phyloP scores from a whole-genome alignment of 768 basidiomycete species.

The Thelephora ganbajun region DNA sequence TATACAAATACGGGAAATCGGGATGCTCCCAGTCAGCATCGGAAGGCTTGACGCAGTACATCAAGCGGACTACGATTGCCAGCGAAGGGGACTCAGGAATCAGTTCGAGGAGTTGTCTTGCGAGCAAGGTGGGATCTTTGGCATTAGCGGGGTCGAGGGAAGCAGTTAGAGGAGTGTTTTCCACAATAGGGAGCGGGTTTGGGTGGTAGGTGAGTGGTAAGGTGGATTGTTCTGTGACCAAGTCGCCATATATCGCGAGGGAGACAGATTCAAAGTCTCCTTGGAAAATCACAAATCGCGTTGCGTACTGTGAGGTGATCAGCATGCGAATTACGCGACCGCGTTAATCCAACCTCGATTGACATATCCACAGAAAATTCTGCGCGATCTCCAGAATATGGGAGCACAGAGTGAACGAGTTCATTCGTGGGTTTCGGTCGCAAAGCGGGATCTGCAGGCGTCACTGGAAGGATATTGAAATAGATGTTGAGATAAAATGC shows the following conservation, averaged over 20 bases:
- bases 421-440: constrained; percentile 57
- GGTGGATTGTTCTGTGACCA: constrained; percentile 30
- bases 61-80: constrained; percentile 49
- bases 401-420: constrained; percentile 55
- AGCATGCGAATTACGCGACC: constrained; percentile 2
- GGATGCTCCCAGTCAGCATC: constrained; percentile 72
- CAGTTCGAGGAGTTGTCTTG: constrained; percentile 43
- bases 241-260: constrained; percentile 44
- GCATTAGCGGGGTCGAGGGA: constrained; percentile 47
- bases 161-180: constrained; percentile 27
- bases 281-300: constrained; percentile 69
- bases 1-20: constrained; percentile 57
- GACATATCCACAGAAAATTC: constrained; percentile 65
- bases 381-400: constrained; percentile 53
- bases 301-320: constrained; percentile 36
- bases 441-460: constrained; percentile 31
- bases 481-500: constrained; percentile 64
- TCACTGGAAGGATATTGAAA: constrained; percentile 54
- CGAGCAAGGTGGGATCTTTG: constrained; percentile 45
- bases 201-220: constrained; percentile 28
- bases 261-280: constrained; percentile 59
- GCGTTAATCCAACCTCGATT: constrained; percentile 30
- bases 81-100: constrained; percentile 53
- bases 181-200: constrained; percentile 20
- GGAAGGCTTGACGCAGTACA: constrained; percentile 69